phyloP scores from a whole-genome alignment of 805 yeast genomes.

The Trichomonascus vanleenenianus region DNA sequence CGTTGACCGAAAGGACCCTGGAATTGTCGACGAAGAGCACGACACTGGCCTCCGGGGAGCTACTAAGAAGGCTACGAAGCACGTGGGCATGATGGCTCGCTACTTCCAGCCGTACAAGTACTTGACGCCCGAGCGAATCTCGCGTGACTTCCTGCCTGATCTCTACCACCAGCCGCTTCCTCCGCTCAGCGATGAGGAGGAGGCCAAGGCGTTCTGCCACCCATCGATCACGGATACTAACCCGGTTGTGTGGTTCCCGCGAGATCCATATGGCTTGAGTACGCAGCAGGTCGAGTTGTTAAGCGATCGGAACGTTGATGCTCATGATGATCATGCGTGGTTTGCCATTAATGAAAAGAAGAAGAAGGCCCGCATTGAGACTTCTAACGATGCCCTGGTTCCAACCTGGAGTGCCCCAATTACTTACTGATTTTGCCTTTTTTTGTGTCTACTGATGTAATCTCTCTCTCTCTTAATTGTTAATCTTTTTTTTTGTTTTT shows the following conservation, averaged over 20 bases:
- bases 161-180: conserved; percentile 24
- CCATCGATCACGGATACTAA: conserved; percentile 65
- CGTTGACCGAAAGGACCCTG: neutral
- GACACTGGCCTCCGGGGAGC: neutral
- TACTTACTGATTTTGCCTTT: conserved; percentile 8
- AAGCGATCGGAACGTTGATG: conserved; percentile 42
- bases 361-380: conserved; percentile 40
- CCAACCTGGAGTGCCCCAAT: conserved; percentile 18
- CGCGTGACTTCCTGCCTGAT: conserved; percentile 21
- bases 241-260: conserved; percentile 89
- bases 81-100: conserved; percentile 30
- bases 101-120: conserved; percentile 51
- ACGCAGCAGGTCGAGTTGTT: conserved; percentile 48
- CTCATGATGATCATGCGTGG: conserved; percentile 60
- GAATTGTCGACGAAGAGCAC: conserved; percentile 3
- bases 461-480: neutral
- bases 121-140: conserved; percentile 31
- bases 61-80: neutral
- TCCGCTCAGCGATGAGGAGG: conserved; percentile 32
- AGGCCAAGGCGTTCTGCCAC: conserved; percentile 61
- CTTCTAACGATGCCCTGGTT: conserved; percentile 19
- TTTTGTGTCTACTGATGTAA: neutral
- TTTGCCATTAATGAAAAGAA: conserved; percentile 34
- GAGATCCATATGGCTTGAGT: conserved; percentile 80
- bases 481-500: neutral